Evolutionary conservation across 352 stramenopile species (phyloP).

Genomic region (Globisporangium orthogonon): DNA sequence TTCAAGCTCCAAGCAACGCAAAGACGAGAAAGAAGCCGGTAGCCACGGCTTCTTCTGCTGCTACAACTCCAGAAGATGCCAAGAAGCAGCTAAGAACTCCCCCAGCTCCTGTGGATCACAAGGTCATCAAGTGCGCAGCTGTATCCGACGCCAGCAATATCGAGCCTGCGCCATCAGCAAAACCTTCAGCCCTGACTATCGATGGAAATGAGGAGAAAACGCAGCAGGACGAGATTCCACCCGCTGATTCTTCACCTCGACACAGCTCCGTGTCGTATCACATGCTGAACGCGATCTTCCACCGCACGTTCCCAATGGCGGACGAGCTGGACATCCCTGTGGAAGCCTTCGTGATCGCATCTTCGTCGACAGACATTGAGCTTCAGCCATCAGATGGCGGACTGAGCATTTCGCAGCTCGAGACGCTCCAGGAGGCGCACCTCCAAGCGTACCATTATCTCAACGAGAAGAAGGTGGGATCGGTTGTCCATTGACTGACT

Average conservation of each 20-base stretch:
- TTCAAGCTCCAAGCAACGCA: neutral
- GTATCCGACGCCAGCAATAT: neutral
- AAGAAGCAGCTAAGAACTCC: too few species aligned
- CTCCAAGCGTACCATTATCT: slow-evolving; percentile 76
- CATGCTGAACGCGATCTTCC: slow-evolving; percentile 43
- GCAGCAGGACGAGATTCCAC: neutral
- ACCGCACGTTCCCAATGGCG: slow-evolving; percentile 62
- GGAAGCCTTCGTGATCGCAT: slow-evolving; percentile 68
- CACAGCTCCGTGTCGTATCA: slow-evolving; percentile 32
- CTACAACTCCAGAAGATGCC: too few species aligned
- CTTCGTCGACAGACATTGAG: slow-evolving; percentile 33
- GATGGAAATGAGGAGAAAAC: neutral
- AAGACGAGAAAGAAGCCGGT: neutral
- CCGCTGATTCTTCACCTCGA: neutral
- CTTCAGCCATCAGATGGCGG: slow-evolving; percentile 32
- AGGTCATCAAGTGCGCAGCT: neutral
- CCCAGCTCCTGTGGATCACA: neutral
- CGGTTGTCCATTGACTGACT: neutral
- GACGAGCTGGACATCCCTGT: slow-evolving; percentile 68
- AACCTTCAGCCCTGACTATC: too few species aligned
- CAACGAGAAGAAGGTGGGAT: slow-evolving; percentile 72
- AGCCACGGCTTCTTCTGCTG: too few species aligned
- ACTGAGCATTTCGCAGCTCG: slow-evolving; percentile 81
- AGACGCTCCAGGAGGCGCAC: slow-evolving; percentile 77
- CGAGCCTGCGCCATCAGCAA: too few species aligned